These are phyloP conservation scores for Linnemannia zychae DNA, from an alignment of 192 early-diverging fungal species.

Conservation along the genomic window DNA sequence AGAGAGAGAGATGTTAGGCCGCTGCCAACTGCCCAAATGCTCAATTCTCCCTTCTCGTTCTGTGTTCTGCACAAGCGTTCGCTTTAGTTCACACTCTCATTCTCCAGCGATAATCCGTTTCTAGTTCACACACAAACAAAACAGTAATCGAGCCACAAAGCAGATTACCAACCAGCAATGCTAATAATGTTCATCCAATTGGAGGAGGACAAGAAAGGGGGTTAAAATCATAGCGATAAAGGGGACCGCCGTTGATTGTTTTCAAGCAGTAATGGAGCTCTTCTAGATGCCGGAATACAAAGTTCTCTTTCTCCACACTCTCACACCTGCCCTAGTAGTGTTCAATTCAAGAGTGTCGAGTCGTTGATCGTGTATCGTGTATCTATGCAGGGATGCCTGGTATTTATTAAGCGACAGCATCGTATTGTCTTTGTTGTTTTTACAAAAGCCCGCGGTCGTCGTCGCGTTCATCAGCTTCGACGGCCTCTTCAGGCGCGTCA, in stretches of 20 bases:
- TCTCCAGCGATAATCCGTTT: not conserved
- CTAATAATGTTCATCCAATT: not conserved
- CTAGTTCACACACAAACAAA: not conserved
- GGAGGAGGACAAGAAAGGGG: not conserved
- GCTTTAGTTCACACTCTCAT: not conserved
- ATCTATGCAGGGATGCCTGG: not conserved
- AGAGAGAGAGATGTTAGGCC: too few species aligned
- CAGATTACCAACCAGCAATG: constrained; percentile 19
- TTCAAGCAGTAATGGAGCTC: too few species aligned
- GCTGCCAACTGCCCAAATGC: not conserved
- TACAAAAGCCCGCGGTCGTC: not conserved
- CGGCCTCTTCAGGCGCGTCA: not conserved
- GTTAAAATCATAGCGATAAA: too few species aligned
- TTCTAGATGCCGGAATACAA: too few species aligned
- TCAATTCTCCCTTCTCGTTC: too few species aligned
- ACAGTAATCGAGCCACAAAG: not conserved
- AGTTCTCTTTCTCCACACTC: not conserved
- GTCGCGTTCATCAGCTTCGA: not conserved
- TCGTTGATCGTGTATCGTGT: too few species aligned
- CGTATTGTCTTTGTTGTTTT: not conserved
- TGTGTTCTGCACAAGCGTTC: not conserved
- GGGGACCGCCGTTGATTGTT: not conserved
- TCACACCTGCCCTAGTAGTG: too few species aligned
- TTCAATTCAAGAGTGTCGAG: too few species aligned
- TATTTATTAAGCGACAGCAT: not conserved